phyloP scores from a whole-genome alignment of 202 grass and related monocot species.

The Elaeis oleifera region DNA sequence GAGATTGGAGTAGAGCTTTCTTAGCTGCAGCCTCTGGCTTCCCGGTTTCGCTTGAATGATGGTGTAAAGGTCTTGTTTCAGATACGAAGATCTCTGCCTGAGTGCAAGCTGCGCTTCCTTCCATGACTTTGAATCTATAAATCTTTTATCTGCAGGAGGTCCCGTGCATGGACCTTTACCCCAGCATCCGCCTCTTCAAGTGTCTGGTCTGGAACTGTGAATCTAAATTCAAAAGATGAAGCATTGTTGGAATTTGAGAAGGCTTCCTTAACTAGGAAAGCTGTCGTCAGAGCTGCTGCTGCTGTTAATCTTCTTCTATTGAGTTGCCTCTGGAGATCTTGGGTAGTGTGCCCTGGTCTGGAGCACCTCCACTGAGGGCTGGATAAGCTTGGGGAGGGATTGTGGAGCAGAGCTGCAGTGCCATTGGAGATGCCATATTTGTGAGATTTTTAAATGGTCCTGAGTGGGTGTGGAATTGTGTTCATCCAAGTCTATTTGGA shows the following conservation, averaged over 20 bases:
- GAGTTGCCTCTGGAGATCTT: background rate
- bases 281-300: slow-evolving; percentile 5
- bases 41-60: slow-evolving; percentile 61
- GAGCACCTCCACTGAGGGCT: background rate
- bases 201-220: slow-evolving; percentile 50
- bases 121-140: slow-evolving; percentile 70
- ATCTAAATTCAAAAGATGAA: slow-evolving; percentile 41
- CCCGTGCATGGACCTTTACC: slow-evolving; percentile 43
- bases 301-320: background rate
- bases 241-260: slow-evolving; percentile 20
- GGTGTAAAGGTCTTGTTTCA: slow-evolving; percentile 85
- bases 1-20: slow-evolving; percentile 66
- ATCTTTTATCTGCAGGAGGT: slow-evolving; percentile 49
- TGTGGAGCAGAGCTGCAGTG: background rate
- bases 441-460: background rate
- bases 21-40: slow-evolving; percentile 43
- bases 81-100: slow-evolving; percentile 44
- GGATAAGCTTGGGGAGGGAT: background rate
- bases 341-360: background rate
- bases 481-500: too few relatives aligned
- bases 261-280: slow-evolving; percentile 23
- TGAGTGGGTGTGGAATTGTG: background rate
- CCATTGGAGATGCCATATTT: background rate
- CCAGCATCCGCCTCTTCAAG: slow-evolving; percentile 53
- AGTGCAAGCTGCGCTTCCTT: slow-evolving; percentile 47